Percentiles rank a stretch among this genome's conserved stretches.
phyloP scores from a whole-genome alignment of 345 rosid species.

The Syzygium aqueum region DNA sequence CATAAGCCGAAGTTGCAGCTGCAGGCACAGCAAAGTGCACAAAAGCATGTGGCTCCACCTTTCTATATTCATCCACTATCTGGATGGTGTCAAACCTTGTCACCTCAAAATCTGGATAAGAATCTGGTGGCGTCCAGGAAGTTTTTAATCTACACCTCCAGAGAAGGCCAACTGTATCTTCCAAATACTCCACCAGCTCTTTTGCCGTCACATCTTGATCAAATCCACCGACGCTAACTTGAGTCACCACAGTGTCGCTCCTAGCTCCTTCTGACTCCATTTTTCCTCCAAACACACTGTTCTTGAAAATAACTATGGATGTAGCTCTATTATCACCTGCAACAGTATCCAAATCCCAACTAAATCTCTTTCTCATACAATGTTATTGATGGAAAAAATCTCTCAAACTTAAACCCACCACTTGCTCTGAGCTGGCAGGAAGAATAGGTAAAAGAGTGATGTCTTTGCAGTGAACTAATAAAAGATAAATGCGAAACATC shows the following conservation, averaged over 20 bases:
- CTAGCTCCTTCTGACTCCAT: conserved; percentile 31
- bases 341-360: not conserved
- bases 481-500: not conserved
- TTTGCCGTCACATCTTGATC: conserved; percentile 35
- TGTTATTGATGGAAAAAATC: not conserved
- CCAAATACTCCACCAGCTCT: conserved; percentile 51
- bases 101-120: conserved; percentile 58
- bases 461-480: not conserved
- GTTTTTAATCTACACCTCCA: conserved; percentile 84
- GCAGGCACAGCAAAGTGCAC: conserved; percentile 65
- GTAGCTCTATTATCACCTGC: not conserved
- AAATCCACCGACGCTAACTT: conserved; percentile 79
- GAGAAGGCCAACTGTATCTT: conserved; percentile 34
- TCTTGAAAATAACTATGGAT: not conserved
- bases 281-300: not conserved
- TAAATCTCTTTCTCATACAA: not conserved
- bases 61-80: conserved; percentile 27
- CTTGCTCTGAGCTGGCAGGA: not conserved
- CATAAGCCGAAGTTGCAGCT: conserved; percentile 30
- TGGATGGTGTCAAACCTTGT: conserved; percentile 1
- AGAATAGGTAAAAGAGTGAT: not conserved
- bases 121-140: conserved; percentile 85
- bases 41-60: conserved; percentile 83
- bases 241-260: conserved; percentile 54
- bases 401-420: not conserved